phyloP scores from a whole-genome alignment of 164 flowering plant species.

The Paratinospora sagittata region DNA sequence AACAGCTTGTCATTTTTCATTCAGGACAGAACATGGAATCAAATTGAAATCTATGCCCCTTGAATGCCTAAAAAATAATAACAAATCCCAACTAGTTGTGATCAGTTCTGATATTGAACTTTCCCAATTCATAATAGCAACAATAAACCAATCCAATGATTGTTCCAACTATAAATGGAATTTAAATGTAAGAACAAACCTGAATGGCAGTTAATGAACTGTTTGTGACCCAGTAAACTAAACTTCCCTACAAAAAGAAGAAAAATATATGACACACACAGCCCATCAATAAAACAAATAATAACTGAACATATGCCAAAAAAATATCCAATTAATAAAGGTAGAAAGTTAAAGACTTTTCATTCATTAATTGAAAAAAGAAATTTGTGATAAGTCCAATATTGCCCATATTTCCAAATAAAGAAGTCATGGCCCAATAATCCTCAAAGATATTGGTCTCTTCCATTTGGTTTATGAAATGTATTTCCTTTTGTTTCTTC shows the following conservation, averaged over 20 bases:
- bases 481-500: too few relatives aligned
- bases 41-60: not conserved
- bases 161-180: not conserved
- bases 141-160: not conserved
- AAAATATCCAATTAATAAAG: not conserved
- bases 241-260: slow-evolving; percentile 55
- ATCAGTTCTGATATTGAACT: not conserved
- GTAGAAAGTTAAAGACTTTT: not conserved
- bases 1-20: not conserved
- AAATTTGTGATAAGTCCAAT: not conserved
- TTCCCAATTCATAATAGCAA: not conserved
- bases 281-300: not conserved
- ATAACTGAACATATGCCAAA: not conserved
- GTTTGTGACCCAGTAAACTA: slow-evolving; percentile 80
- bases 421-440: not conserved
- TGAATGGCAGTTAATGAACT: slow-evolving; percentile 57
- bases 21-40: not conserved
- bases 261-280: not conserved
- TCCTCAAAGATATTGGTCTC: not conserved
- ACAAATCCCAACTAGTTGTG: too few relatives aligned
- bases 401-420: not conserved
- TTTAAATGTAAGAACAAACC: slow-evolving; percentile 35
- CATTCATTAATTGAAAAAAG: not conserved
- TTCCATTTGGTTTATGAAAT: too few relatives aligned
- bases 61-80: not conserved